These are phyloP conservation scores for Nitzschia inconspicua DNA, from an alignment of 108 stramenopile species.

Conservation along the genomic window DNA sequence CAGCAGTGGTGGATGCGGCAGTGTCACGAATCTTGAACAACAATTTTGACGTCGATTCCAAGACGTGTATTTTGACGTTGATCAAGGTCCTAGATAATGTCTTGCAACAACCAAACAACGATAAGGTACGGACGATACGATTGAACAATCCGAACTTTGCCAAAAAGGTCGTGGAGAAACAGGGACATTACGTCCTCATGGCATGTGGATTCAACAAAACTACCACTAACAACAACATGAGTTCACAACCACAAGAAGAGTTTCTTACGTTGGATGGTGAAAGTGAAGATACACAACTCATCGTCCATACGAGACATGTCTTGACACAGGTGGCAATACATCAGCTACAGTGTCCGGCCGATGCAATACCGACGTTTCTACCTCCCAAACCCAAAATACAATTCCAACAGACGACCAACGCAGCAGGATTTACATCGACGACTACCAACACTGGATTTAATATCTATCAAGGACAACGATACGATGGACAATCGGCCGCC, in stretches of 20 bases:
- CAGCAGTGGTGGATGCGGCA: conserved; percentile 30
- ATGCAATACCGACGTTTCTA: conserved; percentile 36
- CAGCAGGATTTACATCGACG: background rate
- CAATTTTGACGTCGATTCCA: conserved; percentile 63
- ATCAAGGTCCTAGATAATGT: conserved; percentile 77
- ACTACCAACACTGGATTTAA: conserved; percentile 36
- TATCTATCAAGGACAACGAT: conserved; percentile 57
- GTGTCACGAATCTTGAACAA: conserved; percentile 33
- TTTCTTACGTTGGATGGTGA: conserved; percentile 31
- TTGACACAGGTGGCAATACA: conserved; percentile 37
- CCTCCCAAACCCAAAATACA: conserved; percentile 6
- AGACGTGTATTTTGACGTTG: conserved; percentile 54
- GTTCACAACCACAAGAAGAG: background rate
- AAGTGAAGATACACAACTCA: conserved; percentile 32
- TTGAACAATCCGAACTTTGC: conserved; percentile 52
- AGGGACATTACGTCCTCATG: conserved; percentile 65
- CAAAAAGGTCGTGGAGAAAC: conserved; percentile 42
- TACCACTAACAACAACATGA: background rate
- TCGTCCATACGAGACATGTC: conserved; percentile 39
- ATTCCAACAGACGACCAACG: background rate
- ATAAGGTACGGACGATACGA: conserved; percentile 71
- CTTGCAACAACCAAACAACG: conserved; percentile 49
- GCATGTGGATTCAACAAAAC: conserved; percentile 53
- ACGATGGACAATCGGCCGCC: conserved; percentile 63
- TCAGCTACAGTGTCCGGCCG: conserved; percentile 39